Conservation (phyloP, 2,329 filamentous ascomycete species). For the Aspergillus felis region DNA sequence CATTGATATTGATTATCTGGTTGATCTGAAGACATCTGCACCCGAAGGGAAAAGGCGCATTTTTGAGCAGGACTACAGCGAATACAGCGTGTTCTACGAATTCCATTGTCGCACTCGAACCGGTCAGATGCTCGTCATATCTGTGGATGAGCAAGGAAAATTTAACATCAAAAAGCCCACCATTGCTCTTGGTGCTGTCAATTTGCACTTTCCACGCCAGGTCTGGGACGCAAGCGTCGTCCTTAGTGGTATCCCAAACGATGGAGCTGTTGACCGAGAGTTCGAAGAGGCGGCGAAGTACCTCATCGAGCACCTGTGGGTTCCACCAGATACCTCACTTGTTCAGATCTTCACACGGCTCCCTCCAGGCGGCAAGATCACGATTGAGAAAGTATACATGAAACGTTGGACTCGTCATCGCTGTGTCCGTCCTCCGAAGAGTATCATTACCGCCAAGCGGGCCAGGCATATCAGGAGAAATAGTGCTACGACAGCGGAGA, state of each 20-base stretch:
- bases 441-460: background rate
- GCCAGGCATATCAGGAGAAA: background rate
- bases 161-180: constrained; percentile 23
- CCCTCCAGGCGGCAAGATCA: constrained; percentile 20
- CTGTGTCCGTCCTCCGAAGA: constrained; percentile 10
- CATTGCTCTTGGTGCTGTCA: constrained; percentile 30
- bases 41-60: constrained; percentile 14
- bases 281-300: constrained; percentile 25
- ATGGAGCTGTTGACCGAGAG: constrained; percentile 17
- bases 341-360: constrained; percentile 26
- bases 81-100: constrained; percentile 32
- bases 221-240: constrained; percentile 39
- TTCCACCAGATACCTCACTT: constrained; percentile 24
- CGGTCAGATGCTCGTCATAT: constrained; percentile 29
- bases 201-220: constrained; percentile 36
- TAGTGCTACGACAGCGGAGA: background rate
- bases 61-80: constrained; percentile 24
- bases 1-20: constrained; percentile 36
- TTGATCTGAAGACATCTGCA: constrained; percentile 29
- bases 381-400: constrained; percentile 32
- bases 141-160: constrained; percentile 30
- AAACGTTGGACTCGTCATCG: constrained; percentile 32
- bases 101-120: constrained; percentile 35
- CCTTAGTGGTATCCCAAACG: constrained; percentile 28
- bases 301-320: constrained; percentile 33